Evolutionary conservation across 148 eudicot genomes (phyloP).

Genomic region (Diospyros lotus): DNA sequence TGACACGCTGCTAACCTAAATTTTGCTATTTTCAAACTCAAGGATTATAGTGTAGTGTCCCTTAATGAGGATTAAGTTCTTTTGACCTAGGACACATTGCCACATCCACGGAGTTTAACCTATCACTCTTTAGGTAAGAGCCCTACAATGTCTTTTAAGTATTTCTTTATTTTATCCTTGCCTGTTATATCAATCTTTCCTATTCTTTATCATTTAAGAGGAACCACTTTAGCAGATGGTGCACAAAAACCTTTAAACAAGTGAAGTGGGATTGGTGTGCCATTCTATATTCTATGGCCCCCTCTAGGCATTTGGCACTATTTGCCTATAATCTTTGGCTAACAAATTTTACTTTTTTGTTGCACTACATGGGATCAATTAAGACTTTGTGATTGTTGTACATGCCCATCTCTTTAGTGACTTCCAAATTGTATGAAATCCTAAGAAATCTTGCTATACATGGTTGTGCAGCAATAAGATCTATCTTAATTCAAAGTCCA

Average conservation of each 20-base stretch:
- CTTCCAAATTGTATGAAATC: background rate
- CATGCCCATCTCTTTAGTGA: no score
- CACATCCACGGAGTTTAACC: background rate
- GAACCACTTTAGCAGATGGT: background rate
- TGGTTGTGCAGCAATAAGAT: background rate
- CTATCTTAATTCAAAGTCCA: no score
- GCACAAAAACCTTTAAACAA: no score
- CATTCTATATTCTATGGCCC: background rate
- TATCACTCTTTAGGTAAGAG: background rate
- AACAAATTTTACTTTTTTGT: no score
- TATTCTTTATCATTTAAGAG: background rate
- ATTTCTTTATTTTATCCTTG: background rate
- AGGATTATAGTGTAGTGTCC: background rate
- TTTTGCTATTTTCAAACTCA: background rate
- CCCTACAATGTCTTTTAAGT: background rate
- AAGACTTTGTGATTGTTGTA: no score
- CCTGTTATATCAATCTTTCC: background rate
- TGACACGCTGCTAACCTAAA: background rate
- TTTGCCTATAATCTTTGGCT: no score
- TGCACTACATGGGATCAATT: no score
- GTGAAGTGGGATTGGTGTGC: background rate
- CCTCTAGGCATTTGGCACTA: background rate
- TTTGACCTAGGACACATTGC: background rate
- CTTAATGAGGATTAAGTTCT: background rate
- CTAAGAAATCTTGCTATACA: background rate